Evolutionary conservation across 129 eudicot species (phyloP).

Genomic region (Centaurea solstitialis): DNA sequence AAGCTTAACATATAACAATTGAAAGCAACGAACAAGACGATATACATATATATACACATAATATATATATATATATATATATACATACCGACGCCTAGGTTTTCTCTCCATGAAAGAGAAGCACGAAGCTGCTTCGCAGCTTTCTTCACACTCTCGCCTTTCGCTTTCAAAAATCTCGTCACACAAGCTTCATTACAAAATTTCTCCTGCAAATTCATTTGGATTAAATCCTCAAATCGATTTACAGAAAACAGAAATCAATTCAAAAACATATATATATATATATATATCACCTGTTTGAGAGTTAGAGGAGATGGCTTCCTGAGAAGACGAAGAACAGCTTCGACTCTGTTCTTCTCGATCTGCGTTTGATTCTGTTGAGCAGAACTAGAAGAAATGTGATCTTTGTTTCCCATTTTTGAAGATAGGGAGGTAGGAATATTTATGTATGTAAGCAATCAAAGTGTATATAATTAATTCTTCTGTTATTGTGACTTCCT

Average conservation of each 20-base stretch:
- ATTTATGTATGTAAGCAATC: not conserved
- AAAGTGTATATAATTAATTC: conserved; percentile 25
- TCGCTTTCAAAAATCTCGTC: conserved; percentile 70
- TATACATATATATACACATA: too few relatives aligned
- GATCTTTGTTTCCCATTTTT: conserved; percentile 68
- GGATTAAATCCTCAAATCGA: not conserved
- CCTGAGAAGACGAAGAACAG: conserved; percentile 74
- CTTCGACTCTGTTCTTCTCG: conserved; percentile 52
- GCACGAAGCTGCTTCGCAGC: conserved; percentile 85
- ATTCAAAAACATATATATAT: not conserved
- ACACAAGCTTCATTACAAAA: conserved; percentile 86
- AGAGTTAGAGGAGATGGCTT: conserved; percentile 76
- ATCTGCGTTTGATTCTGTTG: conserved; percentile 22
- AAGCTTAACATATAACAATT: not conserved
- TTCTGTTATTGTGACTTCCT: conserved; percentile 35
- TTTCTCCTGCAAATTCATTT: conserved; percentile 62
- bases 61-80: too few relatives aligned
- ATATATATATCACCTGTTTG: conserved; percentile 60
- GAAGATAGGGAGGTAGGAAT: not conserved
- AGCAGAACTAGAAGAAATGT: conserved; percentile 18
- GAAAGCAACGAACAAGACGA: not conserved
- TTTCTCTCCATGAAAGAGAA: conserved; percentile 88
- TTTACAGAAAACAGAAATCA: conserved; percentile 1
- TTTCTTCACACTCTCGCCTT: conserved; percentile 90
- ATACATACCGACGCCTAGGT: conserved; percentile 61